These are phyloP conservation scores for Colletotrichum euphorbiae DNA, from an alignment of 2,329 filamentous ascomycete genomes.

Conservation along the genomic window DNA sequence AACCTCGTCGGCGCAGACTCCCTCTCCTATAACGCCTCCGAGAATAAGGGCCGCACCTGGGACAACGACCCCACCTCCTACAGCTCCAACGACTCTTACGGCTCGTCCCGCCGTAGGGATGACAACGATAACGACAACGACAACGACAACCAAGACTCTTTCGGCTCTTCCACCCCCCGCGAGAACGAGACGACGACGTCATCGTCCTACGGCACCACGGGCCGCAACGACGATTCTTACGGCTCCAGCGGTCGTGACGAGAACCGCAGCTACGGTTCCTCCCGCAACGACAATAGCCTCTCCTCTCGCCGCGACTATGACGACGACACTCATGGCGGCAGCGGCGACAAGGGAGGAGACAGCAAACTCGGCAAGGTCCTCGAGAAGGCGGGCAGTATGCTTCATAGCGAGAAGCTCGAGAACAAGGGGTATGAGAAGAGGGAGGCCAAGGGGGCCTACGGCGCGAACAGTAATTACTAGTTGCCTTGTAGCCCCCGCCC, in stretches of 20 bases:
- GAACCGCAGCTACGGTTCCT: conserved; percentile 45
- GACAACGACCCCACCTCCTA: conserved; percentile 30
- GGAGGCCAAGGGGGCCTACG: conserved; percentile 50
- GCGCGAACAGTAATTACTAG: conserved; percentile 41
- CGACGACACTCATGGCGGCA: conserved; percentile 37
- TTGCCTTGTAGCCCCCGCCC: not conserved
- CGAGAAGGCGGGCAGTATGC: conserved; percentile 65
- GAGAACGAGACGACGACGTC: conserved; percentile 34
- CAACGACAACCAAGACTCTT: conserved; percentile 28
- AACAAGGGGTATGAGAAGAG: conserved; percentile 64
- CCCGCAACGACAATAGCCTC: conserved; percentile 49
- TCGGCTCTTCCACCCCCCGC: conserved; percentile 34
- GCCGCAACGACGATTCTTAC: conserved; percentile 37
- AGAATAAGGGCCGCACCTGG: conserved; percentile 39
- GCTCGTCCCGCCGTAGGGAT: conserved; percentile 35
- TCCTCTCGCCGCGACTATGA: conserved; percentile 28
- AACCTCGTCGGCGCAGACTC: conserved; percentile 39
- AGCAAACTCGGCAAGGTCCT: conserved; percentile 67
- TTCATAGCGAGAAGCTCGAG: conserved; percentile 60
- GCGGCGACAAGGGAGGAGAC: conserved; percentile 47
- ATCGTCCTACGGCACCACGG: conserved; percentile 37
- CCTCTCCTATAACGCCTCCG: conserved; percentile 41
- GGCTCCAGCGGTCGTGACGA: conserved; percentile 49
- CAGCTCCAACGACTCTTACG: conserved; percentile 40
- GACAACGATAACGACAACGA: conserved; percentile 4